Base-by-base conservation (phyloP, 2,329 filamentous ascomycete genomes). In the Dactylellina leptospora region DNA sequence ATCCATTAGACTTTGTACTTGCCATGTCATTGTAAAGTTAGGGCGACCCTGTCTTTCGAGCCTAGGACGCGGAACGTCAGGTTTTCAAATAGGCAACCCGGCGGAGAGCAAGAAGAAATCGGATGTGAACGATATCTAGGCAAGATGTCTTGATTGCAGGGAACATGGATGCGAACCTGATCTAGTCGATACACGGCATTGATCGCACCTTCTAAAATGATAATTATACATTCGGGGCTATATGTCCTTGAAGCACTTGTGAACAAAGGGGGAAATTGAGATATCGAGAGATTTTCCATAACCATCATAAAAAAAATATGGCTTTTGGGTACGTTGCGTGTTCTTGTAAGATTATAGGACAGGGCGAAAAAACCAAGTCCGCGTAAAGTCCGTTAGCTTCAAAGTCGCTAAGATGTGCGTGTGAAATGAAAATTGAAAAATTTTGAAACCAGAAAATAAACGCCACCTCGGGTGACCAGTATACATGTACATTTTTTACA, bases 381-480 rank as follows among this genome's bases (percentile, higher is more conserved):
- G n/a, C 8, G 38, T 16, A 42, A 4, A 8, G 16, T 42, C 4
- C n/a, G n/a, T 27, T 42, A 4, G 36, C 44, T 18, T 53, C 16
- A 18, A 33, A 10, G n/a, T 56, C 61, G 53, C 53, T 56, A 54
- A 36, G 44, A 53, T 27, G 30, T 44, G 42, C 18, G 13, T 27
- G 22, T 45, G 60, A 66, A 58, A 51, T 66, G 61, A 59, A 59
- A 28, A 50, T 25, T 13, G 6, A 58, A 58, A 23, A 20, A 6
- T n/a, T 4, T 33, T 20, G 25, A 58, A 45, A 45, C 10, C 38
- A 18, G 54, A 58, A 68, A 45, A 38, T 30, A 63, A 54, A 64
- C 60, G 60, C 62, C 62, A 59, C 62, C 13, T 68, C 62, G 36
- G 54, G 53, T 58, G 61, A 64, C 25, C 38, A 20, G 27, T 47